phyloP scores from a whole-genome alignment of 2,329 filamentous ascomycete species.

The Thielaviopsis populi region DNA sequence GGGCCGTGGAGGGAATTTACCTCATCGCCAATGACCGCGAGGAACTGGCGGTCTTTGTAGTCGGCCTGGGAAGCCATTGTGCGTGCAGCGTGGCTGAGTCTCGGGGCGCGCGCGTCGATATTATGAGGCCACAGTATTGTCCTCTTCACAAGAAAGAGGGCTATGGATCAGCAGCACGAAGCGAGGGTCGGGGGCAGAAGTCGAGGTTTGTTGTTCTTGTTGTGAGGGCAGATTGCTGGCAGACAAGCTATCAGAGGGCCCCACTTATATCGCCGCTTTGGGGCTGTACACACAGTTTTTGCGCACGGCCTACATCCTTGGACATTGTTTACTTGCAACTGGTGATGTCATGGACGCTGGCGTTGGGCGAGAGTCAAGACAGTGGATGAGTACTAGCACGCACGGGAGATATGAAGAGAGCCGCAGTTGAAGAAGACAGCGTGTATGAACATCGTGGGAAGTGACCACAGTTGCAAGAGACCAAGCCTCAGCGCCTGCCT shows the following conservation, averaged over 20 bases:
- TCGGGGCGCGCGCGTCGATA: neutral
- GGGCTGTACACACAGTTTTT: neutral
- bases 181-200: neutral
- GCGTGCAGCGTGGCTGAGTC: slow-evolving; percentile 17
- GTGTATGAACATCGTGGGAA: too few relatives aligned
- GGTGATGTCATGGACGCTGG: neutral
- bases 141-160: neutral
- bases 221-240: neutral
- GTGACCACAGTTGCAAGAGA: too few relatives aligned
- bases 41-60: slow-evolving; percentile 79
- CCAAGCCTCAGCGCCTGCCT: too few relatives aligned
- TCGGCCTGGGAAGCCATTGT: slow-evolving; percentile 39
- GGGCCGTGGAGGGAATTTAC: slow-evolving; percentile 29
- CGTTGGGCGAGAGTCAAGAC: neutral
- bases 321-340: neutral
- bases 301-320: neutral
- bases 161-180: neutral
- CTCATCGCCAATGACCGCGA: slow-evolving; percentile 97
- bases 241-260: neutral
- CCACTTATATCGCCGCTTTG: neutral
- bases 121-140: too few relatives aligned
- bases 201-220: neutral
- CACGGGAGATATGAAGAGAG: neutral
- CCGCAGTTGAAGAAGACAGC: neutral
- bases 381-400: neutral